Evolutionary conservation across 2,329 filamentous ascomycete species (phyloP).

Genomic region (Metarhizium sp.): DNA sequence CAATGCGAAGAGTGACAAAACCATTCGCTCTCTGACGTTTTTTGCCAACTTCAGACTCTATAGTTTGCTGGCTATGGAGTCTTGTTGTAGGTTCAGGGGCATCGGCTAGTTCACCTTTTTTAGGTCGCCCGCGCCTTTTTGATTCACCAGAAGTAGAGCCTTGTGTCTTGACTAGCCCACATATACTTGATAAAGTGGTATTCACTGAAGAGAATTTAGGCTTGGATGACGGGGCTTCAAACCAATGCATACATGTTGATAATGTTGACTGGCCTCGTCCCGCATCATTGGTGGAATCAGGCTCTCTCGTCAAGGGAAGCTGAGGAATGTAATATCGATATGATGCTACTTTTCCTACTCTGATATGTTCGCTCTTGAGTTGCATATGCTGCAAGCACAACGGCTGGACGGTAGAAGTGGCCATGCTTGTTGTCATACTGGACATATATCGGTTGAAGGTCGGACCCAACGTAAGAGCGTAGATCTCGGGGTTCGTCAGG

Average conservation of each 20-base stretch:
- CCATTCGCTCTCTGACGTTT: background rate
- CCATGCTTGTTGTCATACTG: constrained; percentile 25
- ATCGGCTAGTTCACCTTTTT: background rate
- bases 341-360: constrained; percentile 27
- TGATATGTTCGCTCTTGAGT: constrained; percentile 24
- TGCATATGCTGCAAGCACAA: constrained; percentile 22
- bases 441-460: constrained; percentile 28
- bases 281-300: background rate
- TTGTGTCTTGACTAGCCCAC: background rate
- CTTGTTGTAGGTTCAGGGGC: background rate
- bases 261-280: background rate
- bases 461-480: constrained; percentile 24
- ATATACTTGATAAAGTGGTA: background rate
- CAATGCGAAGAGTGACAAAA: constrained; percentile 2
- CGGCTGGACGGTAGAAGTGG: constrained; percentile 22
- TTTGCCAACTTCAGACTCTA: background rate
- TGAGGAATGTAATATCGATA: constrained; percentile 20
- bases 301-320: background rate
- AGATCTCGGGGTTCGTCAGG: constrained; percentile 27
- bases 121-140: constrained; percentile 1
- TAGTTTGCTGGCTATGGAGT: background rate
- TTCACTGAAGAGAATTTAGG: background rate
- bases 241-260: constrained; percentile 7
- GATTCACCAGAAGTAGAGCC: background rate
- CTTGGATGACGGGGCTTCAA: background rate